A percentile compares a stretch with the other conserved stretches of the same genome.
Conservation (phyloP, 2,329 filamentous ascomycete species). For the Exserohilum turcica region DNA sequence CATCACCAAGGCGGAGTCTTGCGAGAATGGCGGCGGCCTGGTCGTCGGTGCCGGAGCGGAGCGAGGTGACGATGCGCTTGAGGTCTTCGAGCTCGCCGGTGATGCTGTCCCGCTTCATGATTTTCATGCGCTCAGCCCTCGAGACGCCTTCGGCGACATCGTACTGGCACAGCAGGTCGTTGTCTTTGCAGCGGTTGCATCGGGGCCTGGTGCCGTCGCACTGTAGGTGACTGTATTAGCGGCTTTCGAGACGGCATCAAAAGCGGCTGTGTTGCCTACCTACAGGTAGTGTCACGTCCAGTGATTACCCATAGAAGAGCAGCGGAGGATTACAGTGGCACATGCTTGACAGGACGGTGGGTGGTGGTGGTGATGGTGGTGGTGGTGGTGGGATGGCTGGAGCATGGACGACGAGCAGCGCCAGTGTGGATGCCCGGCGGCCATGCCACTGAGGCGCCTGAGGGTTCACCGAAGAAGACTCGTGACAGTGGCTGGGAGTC, state of each 20-base stretch:
- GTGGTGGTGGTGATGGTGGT: no score
- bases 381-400: background rate
- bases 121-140: constrained; percentile 33
- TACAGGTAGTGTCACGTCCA: constrained; percentile 12
- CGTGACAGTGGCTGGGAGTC: background rate
- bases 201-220: constrained; percentile 30
- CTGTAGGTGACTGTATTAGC: constrained; percentile 9
- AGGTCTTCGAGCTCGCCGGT: constrained; percentile 26
- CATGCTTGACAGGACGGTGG: background rate
- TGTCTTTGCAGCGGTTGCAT: constrained; percentile 29
- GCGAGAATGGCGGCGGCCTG: constrained; percentile 28
- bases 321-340: background rate
- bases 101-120: constrained; percentile 28
- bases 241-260: background rate
- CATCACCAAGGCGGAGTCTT: constrained; percentile 26
- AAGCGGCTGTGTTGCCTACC: constrained; percentile 1
- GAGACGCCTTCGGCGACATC: constrained; percentile 34
- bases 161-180: constrained; percentile 26
- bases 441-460: background rate
- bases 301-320: constrained; percentile 14
- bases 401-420: background rate
- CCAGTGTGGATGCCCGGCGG: background rate
- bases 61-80: constrained; percentile 26
- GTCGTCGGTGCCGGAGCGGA: constrained; percentile 27
- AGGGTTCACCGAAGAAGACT: background rate